Evolutionary conservation across 2,329 filamentous ascomycete genomes (phyloP), one percentile per base, ranked within the genome.

Genomic region (Aspergillus piperis): DNA sequence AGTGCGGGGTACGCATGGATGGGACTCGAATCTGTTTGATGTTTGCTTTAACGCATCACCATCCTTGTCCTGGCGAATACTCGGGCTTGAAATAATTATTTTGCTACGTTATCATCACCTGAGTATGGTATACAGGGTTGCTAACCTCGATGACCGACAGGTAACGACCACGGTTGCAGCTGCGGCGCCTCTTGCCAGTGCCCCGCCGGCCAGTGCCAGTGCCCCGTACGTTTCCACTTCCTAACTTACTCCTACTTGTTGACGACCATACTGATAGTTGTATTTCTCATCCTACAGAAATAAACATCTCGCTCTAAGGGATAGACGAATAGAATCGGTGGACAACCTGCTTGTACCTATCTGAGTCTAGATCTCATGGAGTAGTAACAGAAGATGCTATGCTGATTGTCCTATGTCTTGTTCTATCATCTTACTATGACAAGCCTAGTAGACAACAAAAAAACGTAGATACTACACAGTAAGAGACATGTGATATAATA

Each of bases 101-200:
- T 0, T 36, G 15, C 1, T 36, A 13, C 2, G 1, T 4, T 36
- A 1, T 2, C 6, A 36, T 36, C 1, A 13, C 11, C 32, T 13
- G 10, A 11, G 11, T 36, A 36, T 42, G 32, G 32, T 36, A 36
- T 42, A 13, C 23, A 44, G 11, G 42, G 47, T 47, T 48, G 51
- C 57, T 62, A 41, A 64, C 13, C 50, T 36, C 8, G 19, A 10
- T 47, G 25, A 10, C 27, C 15, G 1, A 63, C 56, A 73, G 68
- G 65, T 68, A 64, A 66, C 64, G 73, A 74, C 60, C 75, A 76
- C 74, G 69, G 67, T 63, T 78, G 76, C 72, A 73, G 69, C 71
- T 78, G 75, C 68, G 76, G 76, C 64, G 60, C 70, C 68, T 74
- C 74, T 62, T 78, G 75, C 74, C 69, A 73, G 66, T 77, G 76